Conservation (phyloP, 176 grass and related monocot species). For the Aegilops sharonensis region DNA sequence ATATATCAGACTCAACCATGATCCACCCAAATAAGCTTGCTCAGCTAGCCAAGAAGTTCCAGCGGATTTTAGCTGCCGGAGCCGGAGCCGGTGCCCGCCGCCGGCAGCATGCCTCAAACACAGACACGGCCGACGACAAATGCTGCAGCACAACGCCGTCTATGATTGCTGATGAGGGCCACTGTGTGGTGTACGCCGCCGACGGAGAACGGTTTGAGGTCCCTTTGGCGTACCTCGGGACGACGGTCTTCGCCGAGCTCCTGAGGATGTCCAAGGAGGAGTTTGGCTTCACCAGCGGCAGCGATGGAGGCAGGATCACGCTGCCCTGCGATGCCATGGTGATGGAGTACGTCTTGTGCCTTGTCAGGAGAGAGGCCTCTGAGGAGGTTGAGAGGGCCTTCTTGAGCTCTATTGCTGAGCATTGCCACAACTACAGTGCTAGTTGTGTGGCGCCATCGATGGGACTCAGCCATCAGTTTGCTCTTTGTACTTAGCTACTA, state of each 20-base stretch:
- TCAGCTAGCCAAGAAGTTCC: slow-evolving; percentile 45
- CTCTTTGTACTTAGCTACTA: slow-evolving; percentile 19
- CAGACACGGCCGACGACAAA: neutral
- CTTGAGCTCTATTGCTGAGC: slow-evolving; percentile 41
- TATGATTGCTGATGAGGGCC: slow-evolving; percentile 9
- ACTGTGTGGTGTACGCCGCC: slow-evolving; percentile 10
- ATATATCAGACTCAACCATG: neutral
- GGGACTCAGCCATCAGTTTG: neutral
- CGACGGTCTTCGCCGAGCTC: slow-evolving; percentile 19
- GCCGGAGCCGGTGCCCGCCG: neutral
- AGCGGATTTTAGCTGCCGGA: neutral
- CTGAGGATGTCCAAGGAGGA: slow-evolving; percentile 33
- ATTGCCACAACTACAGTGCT: slow-evolving; percentile 12
- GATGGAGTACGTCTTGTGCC: slow-evolving; percentile 46
- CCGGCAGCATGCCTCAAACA: neutral
- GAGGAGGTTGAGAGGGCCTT: slow-evolving; percentile 45
- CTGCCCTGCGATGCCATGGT: slow-evolving; percentile 43
- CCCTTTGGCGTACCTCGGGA: slow-evolving; percentile 30
- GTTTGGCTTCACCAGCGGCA: slow-evolving; percentile 23
- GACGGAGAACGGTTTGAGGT: slow-evolving; percentile 32
- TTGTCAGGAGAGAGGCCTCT: slow-evolving; percentile 42
- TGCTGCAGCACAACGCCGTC: neutral
- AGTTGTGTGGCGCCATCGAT: neutral
- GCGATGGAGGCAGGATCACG: slow-evolving; percentile 39
- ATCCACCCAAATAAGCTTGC: slow-evolving; percentile 37